A percentile compares a stretch with the other conserved stretches of the same genome.
Conservation (phyloP, 371 early-diverging fungal genomes). For the Apophysomyces variabilis region DNA sequence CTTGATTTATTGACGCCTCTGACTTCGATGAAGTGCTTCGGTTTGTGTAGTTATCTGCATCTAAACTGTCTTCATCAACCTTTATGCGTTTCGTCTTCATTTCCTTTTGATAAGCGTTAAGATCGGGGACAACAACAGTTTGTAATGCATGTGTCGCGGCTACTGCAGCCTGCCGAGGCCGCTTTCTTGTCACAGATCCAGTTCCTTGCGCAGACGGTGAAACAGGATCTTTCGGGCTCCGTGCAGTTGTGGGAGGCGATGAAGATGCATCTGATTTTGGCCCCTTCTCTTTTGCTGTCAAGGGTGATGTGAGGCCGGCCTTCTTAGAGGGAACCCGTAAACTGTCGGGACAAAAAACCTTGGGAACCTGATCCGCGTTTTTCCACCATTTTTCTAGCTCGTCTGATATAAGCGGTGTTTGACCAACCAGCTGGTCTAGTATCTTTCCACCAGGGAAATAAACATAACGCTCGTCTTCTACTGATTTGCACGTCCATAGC, state of each 20-base stretch:
- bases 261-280: neutral
- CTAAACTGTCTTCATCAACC: neutral
- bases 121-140: conserved; percentile 53
- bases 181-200: conserved; percentile 27
- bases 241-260: neutral
- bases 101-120: conserved; percentile 58
- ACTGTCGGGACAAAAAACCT: neutral
- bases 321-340: neutral
- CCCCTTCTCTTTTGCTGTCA: neutral
- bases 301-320: neutral
- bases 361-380: conserved; percentile 10
- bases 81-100: conserved; percentile 36
- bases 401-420: conserved; percentile 21
- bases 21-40: neutral
- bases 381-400: conserved; percentile 31
- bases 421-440: conserved; percentile 34
- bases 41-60: neutral
- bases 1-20: neutral
- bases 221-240: neutral
- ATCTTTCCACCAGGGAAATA: conserved; percentile 48
- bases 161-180: conserved; percentile 58
- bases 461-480: conserved; percentile 58
- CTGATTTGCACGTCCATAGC: conserved; percentile 57
- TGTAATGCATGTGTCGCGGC: conserved; percentile 44
- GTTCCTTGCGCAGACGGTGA: neutral